A percentile compares a stretch with the other conserved stretches of the same genome.
Conservation (phyloP, 768 basidiomycete genomes). For the Leccinum imitatum region DNA sequence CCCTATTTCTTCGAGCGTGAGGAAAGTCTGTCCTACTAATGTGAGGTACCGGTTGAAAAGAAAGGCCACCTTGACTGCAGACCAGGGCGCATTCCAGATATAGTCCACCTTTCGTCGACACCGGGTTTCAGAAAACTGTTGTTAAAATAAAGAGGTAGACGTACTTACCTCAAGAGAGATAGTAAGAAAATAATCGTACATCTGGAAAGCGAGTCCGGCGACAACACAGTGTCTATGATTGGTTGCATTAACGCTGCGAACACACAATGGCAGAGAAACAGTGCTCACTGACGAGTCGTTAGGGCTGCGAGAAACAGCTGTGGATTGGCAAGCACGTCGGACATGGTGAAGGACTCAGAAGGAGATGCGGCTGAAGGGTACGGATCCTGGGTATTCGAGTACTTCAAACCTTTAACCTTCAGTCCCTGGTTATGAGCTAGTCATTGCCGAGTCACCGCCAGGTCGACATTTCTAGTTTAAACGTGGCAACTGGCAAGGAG, state of each 20-base stretch:
- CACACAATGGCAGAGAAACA: neutral
- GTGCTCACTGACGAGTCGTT: neutral
- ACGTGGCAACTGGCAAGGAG: too few species aligned
- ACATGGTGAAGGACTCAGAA: neutral
- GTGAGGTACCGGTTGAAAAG: slow-evolving; percentile 21
- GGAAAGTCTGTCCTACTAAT: slow-evolving; percentile 9
- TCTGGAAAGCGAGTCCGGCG: slow-evolving; percentile 5
- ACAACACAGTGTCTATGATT: neutral
- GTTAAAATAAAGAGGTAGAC: neutral
- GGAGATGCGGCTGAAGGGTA: neutral
- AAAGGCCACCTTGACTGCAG: slow-evolving; percentile 10
- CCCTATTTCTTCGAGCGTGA: slow-evolving; percentile 15
- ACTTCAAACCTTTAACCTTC: too few species aligned
- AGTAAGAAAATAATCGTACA: slow-evolving; percentile 14
- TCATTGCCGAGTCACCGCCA: too few species aligned
- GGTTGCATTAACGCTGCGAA: neutral
- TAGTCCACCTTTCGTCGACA: slow-evolving; percentile 2
- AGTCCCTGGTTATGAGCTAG: too few species aligned
- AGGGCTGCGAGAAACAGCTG: neutral
- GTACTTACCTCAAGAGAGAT: slow-evolving; percentile 13
- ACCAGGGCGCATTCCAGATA: slow-evolving; percentile 8
- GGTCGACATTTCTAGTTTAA: too few species aligned
- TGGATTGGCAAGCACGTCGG: neutral
- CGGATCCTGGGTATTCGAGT: neutral
- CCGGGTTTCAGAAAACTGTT: neutral